Percentiles rank a stretch among this genome's conserved stretches.
phyloP scores from a whole-genome alignment of 352 stramenopile genomes.

The Phytophthora tubulina region DNA sequence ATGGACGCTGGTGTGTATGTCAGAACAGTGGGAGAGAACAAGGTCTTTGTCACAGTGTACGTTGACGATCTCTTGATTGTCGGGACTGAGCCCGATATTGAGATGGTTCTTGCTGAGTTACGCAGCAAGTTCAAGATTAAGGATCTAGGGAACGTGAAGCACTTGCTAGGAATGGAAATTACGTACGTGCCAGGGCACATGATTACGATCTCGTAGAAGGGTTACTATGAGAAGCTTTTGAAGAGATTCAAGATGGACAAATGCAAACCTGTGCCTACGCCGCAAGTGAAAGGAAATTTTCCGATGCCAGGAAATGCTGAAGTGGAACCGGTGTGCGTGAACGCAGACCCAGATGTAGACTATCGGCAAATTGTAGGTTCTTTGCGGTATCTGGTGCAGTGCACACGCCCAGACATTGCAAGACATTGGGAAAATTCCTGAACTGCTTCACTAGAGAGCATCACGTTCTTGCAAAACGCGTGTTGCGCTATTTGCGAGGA shows the following conservation, averaged over 20 bases:
- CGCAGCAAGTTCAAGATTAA: slow-evolving; percentile 19
- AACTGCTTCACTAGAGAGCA: slow-evolving; percentile 11
- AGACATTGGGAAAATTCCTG: slow-evolving; percentile 8
- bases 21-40: slow-evolving; percentile 4
- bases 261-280: slow-evolving; percentile 10
- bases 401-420: slow-evolving; percentile 8
- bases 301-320: slow-evolving; percentile 12
- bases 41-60: slow-evolving; percentile 11
- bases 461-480: slow-evolving; percentile 1
- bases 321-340: slow-evolving; percentile 18
- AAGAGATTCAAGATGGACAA: slow-evolving; percentile 10
- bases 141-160: slow-evolving; percentile 10
- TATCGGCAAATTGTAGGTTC: slow-evolving; percentile 13
- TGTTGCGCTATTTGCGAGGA: slow-evolving; percentile 9
- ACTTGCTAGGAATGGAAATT: slow-evolving; percentile 18
- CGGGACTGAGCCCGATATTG: slow-evolving; percentile 7
- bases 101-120: slow-evolving; percentile 12
- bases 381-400: slow-evolving; percentile 17
- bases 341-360: slow-evolving; percentile 7
- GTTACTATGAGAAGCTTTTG: slow-evolving; percentile 7
- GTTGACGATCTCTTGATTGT: slow-evolving; percentile 19
- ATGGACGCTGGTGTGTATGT: slow-evolving; percentile 8
- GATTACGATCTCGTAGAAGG: slow-evolving; percentile 7
- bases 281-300: slow-evolving; percentile 21
- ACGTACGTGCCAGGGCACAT: slow-evolving; percentile 10